Base-by-base conservation (phyloP, 2,329 filamentous ascomycete genomes). In the Blastomyces emzantsi region DNA sequence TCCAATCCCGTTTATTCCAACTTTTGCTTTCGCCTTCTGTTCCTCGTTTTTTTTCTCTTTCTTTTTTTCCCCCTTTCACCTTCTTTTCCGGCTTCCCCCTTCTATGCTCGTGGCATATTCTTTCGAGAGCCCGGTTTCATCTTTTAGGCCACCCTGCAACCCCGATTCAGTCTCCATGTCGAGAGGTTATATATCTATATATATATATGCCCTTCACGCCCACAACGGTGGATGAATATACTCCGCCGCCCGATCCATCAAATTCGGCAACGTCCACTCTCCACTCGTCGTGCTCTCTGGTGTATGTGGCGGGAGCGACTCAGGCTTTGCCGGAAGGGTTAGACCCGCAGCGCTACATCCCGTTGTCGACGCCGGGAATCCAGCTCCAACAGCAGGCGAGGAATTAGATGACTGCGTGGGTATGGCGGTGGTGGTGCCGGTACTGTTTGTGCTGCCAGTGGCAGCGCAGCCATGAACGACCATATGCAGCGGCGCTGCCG, bases 221-320 rank as follows among this genome's bases (percentile, higher is more conserved):
- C 78, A 80, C 15, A 80, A 68, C 2, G 78, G 77, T 19, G 78
- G 77, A 64, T 79, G 78, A 13, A 80, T 79, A 67, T 79, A 80
- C 68, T 80, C 77, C n/a, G 75, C 71, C 45, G 78, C 78, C 17
- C 78, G 73, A 64, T 80, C 78, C 15, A 79, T 63, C n/a, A 80
- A 69, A 64, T 77, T 79, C 3, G 76, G 77, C 45, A 76, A 74
- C 57, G 75, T 74, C 78, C 78, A 80, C 64, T 80, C 78, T 28
- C 76, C 73, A 63, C 78, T 78, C 33, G 73, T 75, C n/a, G 77
- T 77, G 66, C 77, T 79, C 64, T 80, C 78, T 0, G 78, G 78
- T 0, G 78, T 80, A n/a, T 77, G 77, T 3, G 78, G 77, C 6
- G 76, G 75, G 22, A 77, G 67, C 5, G 76, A 77, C 36, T 72